A percentile compares a stretch with the other conserved stretches of the same genome.
These are phyloP conservation scores for Tuber calosporum DNA, from an alignment of 495 filamentous ascomycete species.

Conservation along the genomic window DNA sequence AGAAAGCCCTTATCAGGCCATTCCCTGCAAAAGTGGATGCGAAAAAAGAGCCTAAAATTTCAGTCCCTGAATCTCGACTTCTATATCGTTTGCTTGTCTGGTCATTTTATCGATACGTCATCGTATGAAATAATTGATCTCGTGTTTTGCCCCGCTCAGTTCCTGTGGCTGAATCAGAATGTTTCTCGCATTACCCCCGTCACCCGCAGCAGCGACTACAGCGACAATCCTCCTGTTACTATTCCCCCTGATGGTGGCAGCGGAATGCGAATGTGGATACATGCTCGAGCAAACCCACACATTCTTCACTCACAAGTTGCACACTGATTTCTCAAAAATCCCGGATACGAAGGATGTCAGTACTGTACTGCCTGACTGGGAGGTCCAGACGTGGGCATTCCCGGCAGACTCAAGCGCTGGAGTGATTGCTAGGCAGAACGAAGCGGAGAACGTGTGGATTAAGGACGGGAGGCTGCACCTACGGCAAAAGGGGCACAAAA, in stretches of 20 bases:
- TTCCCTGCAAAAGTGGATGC: background rate
- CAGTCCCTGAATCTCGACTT: background rate
- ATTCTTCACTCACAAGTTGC: constrained; percentile 32
- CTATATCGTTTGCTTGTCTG: background rate
- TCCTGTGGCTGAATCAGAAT: background rate
- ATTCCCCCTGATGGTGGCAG: constrained; percentile 5
- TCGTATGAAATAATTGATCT: background rate
- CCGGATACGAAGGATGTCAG: constrained; percentile 20
- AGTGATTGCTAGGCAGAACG: constrained; percentile 28
- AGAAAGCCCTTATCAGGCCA: background rate
- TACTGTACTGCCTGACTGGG: constrained; percentile 31
- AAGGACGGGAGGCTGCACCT: constrained; percentile 31
- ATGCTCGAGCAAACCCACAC: constrained; percentile 26
- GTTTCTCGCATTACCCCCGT: background rate
- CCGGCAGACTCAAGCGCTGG: constrained; percentile 9
- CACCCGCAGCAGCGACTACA: background rate
- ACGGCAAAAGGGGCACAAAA: constrained; percentile 27
- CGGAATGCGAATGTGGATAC: constrained; percentile 39
- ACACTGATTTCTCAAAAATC: constrained; percentile 27
- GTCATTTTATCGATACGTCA: background rate
- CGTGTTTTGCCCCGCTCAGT: background rate
- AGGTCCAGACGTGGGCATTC: constrained; percentile 30
- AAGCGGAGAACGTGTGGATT: constrained; percentile 37
- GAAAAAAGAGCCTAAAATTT: background rate
- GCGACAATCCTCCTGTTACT: constrained; percentile 11